Evolutionary conservation across 306 rosid genomes (phyloP), one percentile per base, ranked within the genome.

Genomic region (Chamaecrista fasciculata): DNA sequence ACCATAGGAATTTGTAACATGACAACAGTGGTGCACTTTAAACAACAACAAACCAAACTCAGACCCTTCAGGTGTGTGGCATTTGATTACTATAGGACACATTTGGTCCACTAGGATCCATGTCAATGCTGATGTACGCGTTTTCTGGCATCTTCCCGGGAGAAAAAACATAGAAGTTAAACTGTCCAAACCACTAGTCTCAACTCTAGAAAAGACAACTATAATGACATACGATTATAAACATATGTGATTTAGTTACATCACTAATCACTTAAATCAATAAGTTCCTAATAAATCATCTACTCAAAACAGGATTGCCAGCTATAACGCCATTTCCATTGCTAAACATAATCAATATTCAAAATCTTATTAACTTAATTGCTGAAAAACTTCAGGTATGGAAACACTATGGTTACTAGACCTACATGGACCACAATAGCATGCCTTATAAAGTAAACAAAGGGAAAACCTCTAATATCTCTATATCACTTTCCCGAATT

Each of bases 401-500:
- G 15, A 63, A 62, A 40, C 31, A 11, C 29, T 28, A 40, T 15
- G 29, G 24, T 49, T 34, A 9, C 42, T 2, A 24, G 21, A 69
- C 65, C 61, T 68, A 72, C 70, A 66, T 10, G 78, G 70, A 43
- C 43, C 19, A 52, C 39, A 51, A 24, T 23, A 48, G 11, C 29
- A 26, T 12, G 74, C 37, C 33, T 21, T 24, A 20, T 11, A 29
- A 49, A 67, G 36, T 50, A 67, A 33, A 50, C 19, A 12, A 16
- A 66, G 8, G 20, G 11, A 29, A 44, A n/a, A 56, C 34, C 11
- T n/a, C 56, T 28, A 9, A 51, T 12, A 53, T 43, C 42, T 15
- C 31, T 37, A 73, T 74, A 53, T 67, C 19, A 82, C 76, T 73
- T 77, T 65, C 65, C 61, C 24, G 29, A 67, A 26, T 59, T 46